phyloP scores from a whole-genome alignment of 2,329 filamentous ascomycete species.

The Fusarium nodosum region DNA sequence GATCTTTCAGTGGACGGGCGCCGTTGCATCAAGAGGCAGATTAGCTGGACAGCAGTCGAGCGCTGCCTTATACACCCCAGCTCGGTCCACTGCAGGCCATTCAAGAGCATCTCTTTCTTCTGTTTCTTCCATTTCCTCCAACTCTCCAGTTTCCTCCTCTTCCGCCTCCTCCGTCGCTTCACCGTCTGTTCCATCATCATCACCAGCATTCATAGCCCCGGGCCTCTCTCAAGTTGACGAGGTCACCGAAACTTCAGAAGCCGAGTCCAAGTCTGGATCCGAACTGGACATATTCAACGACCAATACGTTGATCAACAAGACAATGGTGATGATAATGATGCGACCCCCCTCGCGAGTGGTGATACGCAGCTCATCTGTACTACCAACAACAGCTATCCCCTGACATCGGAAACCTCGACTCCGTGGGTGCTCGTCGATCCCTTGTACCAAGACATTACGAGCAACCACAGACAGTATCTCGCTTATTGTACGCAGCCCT shows the following conservation, averaged over 20 bases:
- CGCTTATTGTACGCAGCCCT: conserved; percentile 56
- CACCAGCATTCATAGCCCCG: conserved; percentile 32
- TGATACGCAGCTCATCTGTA: conserved; percentile 50
- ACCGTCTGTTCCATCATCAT: conserved; percentile 34
- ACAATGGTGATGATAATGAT: conserved; percentile 35
- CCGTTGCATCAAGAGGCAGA: conserved; percentile 60
- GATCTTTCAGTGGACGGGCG: conserved; percentile 66
- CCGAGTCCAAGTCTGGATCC: conserved; percentile 29
- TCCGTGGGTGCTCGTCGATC: conserved; percentile 60
- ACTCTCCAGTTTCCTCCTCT: conserved; percentile 29
- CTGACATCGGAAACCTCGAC: conserved; percentile 42
- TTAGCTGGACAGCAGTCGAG: conserved; percentile 58
- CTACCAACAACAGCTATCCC: conserved; percentile 40
- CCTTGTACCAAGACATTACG: conserved; percentile 67
- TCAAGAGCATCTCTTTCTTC: conserved; percentile 40
- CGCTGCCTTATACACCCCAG: conserved; percentile 48
- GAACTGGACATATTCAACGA: conserved; percentile 28
- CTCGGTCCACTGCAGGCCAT: conserved; percentile 34
- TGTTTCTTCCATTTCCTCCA: conserved; percentile 40
- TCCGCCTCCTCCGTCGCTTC: conserved; percentile 36
- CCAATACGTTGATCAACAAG: conserved; percentile 3
- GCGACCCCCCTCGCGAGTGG: conserved; percentile 31
- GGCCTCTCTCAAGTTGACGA: conserved; percentile 40
- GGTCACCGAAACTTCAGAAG: conserved; percentile 29
- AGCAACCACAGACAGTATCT: conserved; percentile 59